A percentile compares a stretch with the other conserved stretches of the same genome.
These are phyloP conservation scores for Straminergon stramineum DNA, from an alignment of 225 moss, liverwort and hornwort genomes.

Conservation along the genomic window DNA sequence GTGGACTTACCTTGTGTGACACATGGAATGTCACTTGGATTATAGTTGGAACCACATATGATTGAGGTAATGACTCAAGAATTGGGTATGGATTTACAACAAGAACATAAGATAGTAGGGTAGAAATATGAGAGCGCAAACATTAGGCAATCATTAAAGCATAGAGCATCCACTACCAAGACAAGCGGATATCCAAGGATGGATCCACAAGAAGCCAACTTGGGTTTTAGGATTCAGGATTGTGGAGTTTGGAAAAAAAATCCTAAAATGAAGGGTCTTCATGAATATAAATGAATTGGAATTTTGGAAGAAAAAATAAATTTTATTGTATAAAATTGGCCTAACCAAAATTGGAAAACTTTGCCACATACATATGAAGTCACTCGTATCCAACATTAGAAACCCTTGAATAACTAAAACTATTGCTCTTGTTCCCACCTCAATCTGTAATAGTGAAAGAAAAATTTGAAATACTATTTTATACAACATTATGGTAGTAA, in stretches of 20 bases:
- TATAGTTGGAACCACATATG: accelerated
- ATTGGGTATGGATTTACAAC: accelerated
- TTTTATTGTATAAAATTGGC: neutral
- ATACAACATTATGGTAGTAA: accelerated
- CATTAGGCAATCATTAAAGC: accelerated
- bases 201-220: accelerated
- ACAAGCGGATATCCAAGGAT: accelerated
- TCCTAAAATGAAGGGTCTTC: accelerated
- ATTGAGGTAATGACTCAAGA: neutral
- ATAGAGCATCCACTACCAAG: accelerated
- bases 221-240: accelerated
- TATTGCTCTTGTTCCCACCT: neutral
- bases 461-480: neutral
- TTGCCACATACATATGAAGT: neutral
- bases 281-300: neutral
- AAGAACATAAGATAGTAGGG: accelerated
- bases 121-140: accelerated
- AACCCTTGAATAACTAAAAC: neutral
- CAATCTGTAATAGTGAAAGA: accelerated
- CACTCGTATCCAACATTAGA: neutral
- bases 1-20: neutral
- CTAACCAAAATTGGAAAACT: neutral
- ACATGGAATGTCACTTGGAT: accelerated
- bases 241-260: neutral
- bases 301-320: neutral